Evolutionary conservation across 208 protist genomes (phyloP), one percentile per base, ranked within the genome.

Genomic region (Leishmania guyanensis): DNA sequence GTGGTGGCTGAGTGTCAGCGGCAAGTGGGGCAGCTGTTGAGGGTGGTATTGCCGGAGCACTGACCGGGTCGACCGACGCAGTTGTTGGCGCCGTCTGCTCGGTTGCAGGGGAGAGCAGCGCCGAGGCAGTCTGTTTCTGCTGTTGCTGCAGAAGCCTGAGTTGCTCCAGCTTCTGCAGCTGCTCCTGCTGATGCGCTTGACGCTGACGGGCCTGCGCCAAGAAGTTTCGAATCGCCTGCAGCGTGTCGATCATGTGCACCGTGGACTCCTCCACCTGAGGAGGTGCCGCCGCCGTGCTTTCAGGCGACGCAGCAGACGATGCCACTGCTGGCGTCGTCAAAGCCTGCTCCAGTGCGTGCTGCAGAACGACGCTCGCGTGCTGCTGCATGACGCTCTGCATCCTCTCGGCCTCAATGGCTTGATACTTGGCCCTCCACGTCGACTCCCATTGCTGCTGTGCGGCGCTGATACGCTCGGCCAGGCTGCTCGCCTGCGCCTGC

Each of bases 391-490:
- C 72, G 70, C 88, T 75, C 81, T 90, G 88, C 56, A 87, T 75
- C 36, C 84, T 84, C 78, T 96, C 89, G 48, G 84, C 82, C 71
- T 87, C 84, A 1, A 90, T 75, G 50, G 84, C 75, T 51, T 71
- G 77, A 36, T 84, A 82, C 78, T 89, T 92, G 69, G 79, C 64
- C 73, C 89, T 81, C 93, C 93, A 96, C 82, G 82, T 76, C 50
- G 77, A 86, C 66, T 97, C 90, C 81, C 90, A 93, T 54, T 89
- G 78, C 76, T 88, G 71, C 83, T 93, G 89, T 2, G 92, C 90
- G 4, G 83, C 86, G 16, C 74, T 79, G 73, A 97, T 83, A 77
- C 91, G 90, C 74, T 91, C 82, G 5, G 89, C 88, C 16, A 97
- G 74, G 53, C 83, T 79, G 48, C 83, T 86, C 12, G 83, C 86